phyloP scores from a whole-genome alignment of 106 monocot species.

The Acanthochlamys bracteata region DNA sequence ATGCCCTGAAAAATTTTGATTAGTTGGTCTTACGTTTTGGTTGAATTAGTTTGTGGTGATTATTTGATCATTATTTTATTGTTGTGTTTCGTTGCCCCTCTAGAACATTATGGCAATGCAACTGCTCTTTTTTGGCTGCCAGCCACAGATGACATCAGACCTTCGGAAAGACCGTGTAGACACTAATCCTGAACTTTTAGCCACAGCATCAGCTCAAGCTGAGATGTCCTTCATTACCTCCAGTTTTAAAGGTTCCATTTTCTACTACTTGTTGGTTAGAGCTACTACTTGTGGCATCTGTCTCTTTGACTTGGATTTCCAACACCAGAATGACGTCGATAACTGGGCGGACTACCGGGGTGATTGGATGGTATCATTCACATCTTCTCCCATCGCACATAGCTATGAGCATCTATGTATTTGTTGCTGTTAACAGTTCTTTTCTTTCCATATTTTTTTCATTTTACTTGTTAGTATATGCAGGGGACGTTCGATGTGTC shows the following conservation, averaged over 20 bases:
- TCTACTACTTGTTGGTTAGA: not conserved
- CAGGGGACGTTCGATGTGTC: too few relatives aligned
- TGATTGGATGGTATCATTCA: slow-evolving; percentile 99
- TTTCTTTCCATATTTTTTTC: too few relatives aligned
- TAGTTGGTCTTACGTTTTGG: not conserved
- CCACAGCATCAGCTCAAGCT: slow-evolving; percentile 88
- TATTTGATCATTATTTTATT: not conserved
- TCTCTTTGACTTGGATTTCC: slow-evolving; percentile 41
- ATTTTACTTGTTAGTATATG: too few relatives aligned
- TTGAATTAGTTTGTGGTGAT: not conserved
- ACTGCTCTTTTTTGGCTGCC: slow-evolving; percentile 84
- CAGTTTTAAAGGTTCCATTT: not conserved
- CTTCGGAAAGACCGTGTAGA: slow-evolving; percentile 94
- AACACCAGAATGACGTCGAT: slow-evolving; percentile 66
- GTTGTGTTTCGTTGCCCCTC: not conserved
- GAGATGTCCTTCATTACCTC: slow-evolving; percentile 67
- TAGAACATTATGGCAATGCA: slow-evolving; percentile 28
- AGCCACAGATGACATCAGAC: slow-evolving; percentile 85
- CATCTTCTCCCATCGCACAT: slow-evolving; percentile 97
- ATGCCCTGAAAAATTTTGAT: not conserved
- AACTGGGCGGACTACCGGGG: slow-evolving; percentile 79
- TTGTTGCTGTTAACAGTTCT: too few relatives aligned
- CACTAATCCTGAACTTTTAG: slow-evolving; percentile 80
- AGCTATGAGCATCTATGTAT: slow-evolving; percentile 35
- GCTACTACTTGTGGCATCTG: not conserved